A percentile compares a stretch with the other conserved stretches of the same genome.
These are phyloP conservation scores for Neurospora discreta DNA, from an alignment of 495 filamentous ascomycete genomes.

Conservation along the genomic window DNA sequence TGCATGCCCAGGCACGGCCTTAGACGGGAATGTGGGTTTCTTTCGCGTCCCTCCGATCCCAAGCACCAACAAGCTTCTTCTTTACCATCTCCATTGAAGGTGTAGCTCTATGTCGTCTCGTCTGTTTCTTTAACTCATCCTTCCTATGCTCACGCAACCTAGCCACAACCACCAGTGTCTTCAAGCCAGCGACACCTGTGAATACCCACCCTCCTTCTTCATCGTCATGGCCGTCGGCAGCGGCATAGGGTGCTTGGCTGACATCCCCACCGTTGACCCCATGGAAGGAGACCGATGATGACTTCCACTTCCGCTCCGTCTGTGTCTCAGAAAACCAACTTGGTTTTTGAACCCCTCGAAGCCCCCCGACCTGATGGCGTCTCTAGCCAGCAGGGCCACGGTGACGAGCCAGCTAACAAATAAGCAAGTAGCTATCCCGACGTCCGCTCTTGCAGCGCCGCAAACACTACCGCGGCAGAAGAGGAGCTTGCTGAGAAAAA, in stretches of 20 bases:
- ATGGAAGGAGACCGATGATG: background rate
- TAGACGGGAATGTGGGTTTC: background rate
- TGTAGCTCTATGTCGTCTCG: background rate
- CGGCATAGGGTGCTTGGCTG: background rate
- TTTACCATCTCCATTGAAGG: constrained; percentile 2
- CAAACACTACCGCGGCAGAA: constrained; percentile 43
- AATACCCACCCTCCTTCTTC: background rate
- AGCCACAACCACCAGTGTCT: background rate
- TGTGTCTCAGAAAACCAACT: background rate
- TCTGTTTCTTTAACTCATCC: background rate
- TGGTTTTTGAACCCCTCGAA: background rate
- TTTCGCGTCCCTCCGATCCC: background rate
- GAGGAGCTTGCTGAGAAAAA: constrained; percentile 45
- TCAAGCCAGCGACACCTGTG: background rate
- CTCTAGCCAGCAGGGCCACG: constrained; percentile 21
- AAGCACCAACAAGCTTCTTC: constrained; percentile 3
- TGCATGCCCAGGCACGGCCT: background rate
- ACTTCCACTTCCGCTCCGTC: background rate
- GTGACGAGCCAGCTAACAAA: constrained; percentile 34
- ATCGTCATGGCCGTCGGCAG: background rate
- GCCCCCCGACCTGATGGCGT: constrained; percentile 27
- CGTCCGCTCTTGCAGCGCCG: constrained; percentile 34
- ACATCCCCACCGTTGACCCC: background rate
- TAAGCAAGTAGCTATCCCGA: constrained; percentile 33
- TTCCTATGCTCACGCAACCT: background rate